Conservation (phyloP, 306 rosid species). For the Cucumis sativus region Cucumber_9930_V3 NC_026656.2:21377501-21378000, state of each 20-base stretch:
- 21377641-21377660: background rate
- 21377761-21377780: background rate
- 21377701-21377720: background rate
- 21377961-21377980: background rate
- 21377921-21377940: background rate
- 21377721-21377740: background rate
- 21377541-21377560: background rate
- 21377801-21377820: background rate
- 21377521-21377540: background rate
- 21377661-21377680: constrained; percentile 4
- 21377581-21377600: background rate
- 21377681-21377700: background rate
- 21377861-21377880: background rate
- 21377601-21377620: background rate
- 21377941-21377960: background rate
- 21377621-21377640: background rate
- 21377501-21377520: background rate
- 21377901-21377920: background rate
- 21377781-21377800: background rate
- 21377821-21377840: background rate
- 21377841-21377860: background rate
- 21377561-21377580: background rate
- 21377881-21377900: background rate
- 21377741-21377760: background rate
- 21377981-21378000: background rate